phyloP scores from a whole-genome alignment of 169 alveolate genomes.

The Besnoitia besnoiti region DNA sequence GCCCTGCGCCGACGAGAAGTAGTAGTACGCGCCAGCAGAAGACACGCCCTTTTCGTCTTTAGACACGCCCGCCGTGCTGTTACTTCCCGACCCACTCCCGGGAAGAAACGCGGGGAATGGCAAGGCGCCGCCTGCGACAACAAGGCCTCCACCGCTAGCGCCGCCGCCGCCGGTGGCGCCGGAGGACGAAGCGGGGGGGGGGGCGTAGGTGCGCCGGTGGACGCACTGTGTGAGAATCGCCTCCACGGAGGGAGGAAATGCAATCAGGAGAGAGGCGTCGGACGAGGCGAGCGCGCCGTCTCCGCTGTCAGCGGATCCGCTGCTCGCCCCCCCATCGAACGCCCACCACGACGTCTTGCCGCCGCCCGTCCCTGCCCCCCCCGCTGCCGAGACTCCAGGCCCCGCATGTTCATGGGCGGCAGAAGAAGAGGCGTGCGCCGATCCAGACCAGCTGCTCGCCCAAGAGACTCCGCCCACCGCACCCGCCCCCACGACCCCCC shows the following conservation, averaged over 20 bases:
- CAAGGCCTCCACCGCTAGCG: neutral
- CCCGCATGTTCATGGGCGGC: too few relatives aligned
- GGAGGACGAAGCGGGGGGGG: neutral
- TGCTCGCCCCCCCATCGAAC: neutral
- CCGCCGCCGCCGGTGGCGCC: neutral
- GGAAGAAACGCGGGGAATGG: constrained; percentile 21
- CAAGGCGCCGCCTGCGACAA: neutral
- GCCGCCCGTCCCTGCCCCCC: neutral
- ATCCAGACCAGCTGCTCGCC: too few relatives aligned
- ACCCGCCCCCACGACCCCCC: neutral
- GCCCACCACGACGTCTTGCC: neutral
- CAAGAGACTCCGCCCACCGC: neutral
- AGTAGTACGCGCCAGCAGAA: neutral
- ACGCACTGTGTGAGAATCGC: constrained; percentile 36
- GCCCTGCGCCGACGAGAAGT: neutral
- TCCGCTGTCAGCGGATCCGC: neutral
- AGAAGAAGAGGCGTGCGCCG: too few relatives aligned
- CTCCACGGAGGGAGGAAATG: constrained; percentile 31
- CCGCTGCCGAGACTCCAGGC: neutral
- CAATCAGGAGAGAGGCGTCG: neutral
- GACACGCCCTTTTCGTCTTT: neutral
- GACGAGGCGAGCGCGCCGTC: neutral
- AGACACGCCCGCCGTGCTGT: neutral
- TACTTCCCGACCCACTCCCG: neutral
- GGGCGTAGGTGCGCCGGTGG: constrained; percentile 47